Evolutionary conservation across 108 stramenopile genomes (phyloP), one percentile per base, ranked within the genome.

Genomic region (Cyclostephanos tholiformis): DNA sequence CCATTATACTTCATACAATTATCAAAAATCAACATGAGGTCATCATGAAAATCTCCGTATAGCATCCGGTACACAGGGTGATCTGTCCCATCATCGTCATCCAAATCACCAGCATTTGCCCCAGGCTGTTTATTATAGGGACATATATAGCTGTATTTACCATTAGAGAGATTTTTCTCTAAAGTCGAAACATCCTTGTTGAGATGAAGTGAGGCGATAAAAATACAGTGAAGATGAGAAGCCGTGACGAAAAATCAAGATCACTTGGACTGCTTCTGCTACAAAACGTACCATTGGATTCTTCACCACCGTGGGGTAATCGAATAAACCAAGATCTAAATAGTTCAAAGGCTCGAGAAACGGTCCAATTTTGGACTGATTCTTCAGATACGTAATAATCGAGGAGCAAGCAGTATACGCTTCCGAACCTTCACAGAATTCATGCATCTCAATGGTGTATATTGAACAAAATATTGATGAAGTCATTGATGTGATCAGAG

Each of bases 251-350:
- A 41, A 8, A 41, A 41, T 41, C 41, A 41, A 10, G 9, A 41
- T 41, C 9, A 41, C 41, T 41, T 10, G 11, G 41, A 41, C 11
- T 12, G 41, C 9, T 41, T 1, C 9, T 36, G 4, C 6, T 41
- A 41, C 41, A 41, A 41, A 41, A 41, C 41, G 41, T 41, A 41
- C 98, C 98, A 99, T 99, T 2, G 98, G 97, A 55, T 83, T 61
- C 74, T 92, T 93, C 61, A 97, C 76, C n/a, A 95, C 86, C 12
- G 89, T 78, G 52, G 82, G 82, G 80, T 99, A 99, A 58, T 92
- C 85, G 23, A 23, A 25, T 20, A 91, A 70, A 27, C 65, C 61
- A 29, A 91, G 79, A 27, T 59, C 67, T 14, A 84, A 73, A 0
- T 81, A 82, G 71, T 91, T 86, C 17, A 98, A 96, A 19, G 97